Conservation (phyloP, 768 basidiomycete genomes). For the Mycena alexandri region DNA sequence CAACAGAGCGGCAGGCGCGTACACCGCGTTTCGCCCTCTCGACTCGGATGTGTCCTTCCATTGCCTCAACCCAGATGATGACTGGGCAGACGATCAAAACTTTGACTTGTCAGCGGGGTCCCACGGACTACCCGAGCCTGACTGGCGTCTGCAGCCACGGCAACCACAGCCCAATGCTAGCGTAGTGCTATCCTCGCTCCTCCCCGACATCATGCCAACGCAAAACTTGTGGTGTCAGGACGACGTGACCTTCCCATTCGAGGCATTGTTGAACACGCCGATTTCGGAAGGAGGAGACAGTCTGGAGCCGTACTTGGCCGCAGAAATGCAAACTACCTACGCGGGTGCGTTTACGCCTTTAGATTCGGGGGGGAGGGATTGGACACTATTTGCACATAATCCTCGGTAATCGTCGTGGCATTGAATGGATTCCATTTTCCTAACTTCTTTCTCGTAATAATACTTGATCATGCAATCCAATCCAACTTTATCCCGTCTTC, state of each 20-base stretch:
- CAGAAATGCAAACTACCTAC: not conserved
- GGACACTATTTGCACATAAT: too few relatives aligned
- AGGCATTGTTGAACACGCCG: not conserved
- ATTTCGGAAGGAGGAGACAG: not conserved
- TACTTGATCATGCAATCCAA: too few relatives aligned
- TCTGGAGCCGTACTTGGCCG: slow-evolving; percentile 4
- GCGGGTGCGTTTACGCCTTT: too few relatives aligned
- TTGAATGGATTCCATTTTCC: too few relatives aligned
- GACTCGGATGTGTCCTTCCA: too few relatives aligned
- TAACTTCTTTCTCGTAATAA: too few relatives aligned
- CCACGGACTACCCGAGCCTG: not conserved
- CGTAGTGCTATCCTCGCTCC: not conserved
- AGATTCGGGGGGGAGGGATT: too few relatives aligned
- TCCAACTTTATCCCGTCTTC: too few relatives aligned
- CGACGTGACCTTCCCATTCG: not conserved
- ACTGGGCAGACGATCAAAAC: too few relatives aligned
- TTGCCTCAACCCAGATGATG: not conserved
- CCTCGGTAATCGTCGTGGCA: too few relatives aligned
- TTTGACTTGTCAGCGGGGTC: too few relatives aligned
- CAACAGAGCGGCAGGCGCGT: slow-evolving; percentile 6
- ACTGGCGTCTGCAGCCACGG: not conserved
- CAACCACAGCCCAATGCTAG: not conserved
- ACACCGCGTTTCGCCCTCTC: not conserved
- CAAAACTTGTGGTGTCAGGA: not conserved
- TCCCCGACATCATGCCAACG: not conserved